Evolutionary conservation across 768 basidiomycete genomes (phyloP), one percentile per base, ranked within the genome.

Genomic region (Cystofilobasidium bisporidii): DNA sequence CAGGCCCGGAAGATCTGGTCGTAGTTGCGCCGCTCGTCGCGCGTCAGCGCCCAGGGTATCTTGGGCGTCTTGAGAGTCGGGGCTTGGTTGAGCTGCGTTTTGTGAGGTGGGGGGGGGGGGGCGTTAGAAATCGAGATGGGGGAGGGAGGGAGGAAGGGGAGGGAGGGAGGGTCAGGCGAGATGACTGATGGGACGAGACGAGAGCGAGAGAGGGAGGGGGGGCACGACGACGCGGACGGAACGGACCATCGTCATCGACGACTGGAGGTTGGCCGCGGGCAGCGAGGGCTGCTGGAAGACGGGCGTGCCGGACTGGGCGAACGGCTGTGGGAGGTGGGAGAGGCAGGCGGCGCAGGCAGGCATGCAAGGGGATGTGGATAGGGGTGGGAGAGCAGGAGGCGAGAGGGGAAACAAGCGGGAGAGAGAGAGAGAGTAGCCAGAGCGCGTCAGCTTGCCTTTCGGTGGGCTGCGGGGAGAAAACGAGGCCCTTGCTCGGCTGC

Each of bases 1-100:
- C 96, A 99, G n/a, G 89, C 87, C 68, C 94, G 82, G 79, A 99
- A 99, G 73, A 98, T 93, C 73, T 87, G 83, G 75, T 98, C 90
- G 73, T 98, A 99, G 71, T 87, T 87, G 80, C 96, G 94, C 82
- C 93, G 93, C 81, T 99, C 96, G 8, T 84, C 82, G 76, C 88
- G 88, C 5, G 84, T 84, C 63, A 97, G 79, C 0, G 86, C 83
- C 96, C 96, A 99, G 0, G 90, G 84, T 45, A 96, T 81, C 73
- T 83, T 85, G 20, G 83, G 79, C 0, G 83, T 75, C 2, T 84
- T 82, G 20, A 87, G 87, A 9, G 85, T 81, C 32, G 85, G 83
- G 22, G 83, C 79, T 75, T 90, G 85, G 73, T 91, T 89, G 69
- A 90, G 85, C 74, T 91, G 87, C 24, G 24, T 10, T 28, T 26